These are phyloP conservation scores for Gloeopeniophorella convolvens DNA, from an alignment of 768 basidiomycete genomes.

Conservation along the genomic window DNA sequence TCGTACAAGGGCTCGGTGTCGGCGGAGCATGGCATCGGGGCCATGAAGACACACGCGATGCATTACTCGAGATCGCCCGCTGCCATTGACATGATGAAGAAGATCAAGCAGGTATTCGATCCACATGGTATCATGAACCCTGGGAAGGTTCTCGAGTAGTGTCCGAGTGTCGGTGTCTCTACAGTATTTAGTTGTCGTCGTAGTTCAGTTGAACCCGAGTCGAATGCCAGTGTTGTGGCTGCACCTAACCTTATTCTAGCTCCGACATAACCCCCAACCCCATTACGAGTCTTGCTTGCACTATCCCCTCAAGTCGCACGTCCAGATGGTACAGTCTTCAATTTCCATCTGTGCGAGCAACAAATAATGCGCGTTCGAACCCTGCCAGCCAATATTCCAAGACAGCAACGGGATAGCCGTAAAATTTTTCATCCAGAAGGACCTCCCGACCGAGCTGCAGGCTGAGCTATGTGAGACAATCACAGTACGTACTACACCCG, in stretches of 20 bases:
- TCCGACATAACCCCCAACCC: conserved; percentile 23
- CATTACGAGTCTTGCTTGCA: conserved; percentile 20
- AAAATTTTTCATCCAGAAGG: conserved; percentile 84
- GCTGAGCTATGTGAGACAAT: conserved; percentile 71
- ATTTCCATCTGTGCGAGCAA: neutral
- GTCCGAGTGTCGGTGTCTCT: neutral
- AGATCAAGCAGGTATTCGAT: conserved; percentile 84
- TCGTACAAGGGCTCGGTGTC: conserved; percentile 86
- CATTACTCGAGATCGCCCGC: conserved; percentile 76
- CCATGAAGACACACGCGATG: conserved; percentile 88
- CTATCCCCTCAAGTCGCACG: neutral
- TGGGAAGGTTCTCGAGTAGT: conserved; percentile 58
- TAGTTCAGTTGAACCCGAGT: too few species aligned
- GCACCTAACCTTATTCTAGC: conserved; percentile 24
- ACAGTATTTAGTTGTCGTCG: neutral
- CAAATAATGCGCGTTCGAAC: neutral
- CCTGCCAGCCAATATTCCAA: conserved; percentile 60
- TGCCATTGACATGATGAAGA: conserved; percentile 85
- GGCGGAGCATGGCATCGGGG: conserved; percentile 96
- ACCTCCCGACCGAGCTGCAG: conserved; percentile 59
- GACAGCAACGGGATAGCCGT: conserved; percentile 58
- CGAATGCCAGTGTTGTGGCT: conserved; percentile 6
- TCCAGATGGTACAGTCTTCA: conserved; percentile 13
- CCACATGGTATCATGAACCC: conserved; percentile 92
- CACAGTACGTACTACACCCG: conserved; percentile 38